Evolutionary conservation across 202 grass and related monocot genomes (phyloP).

Genomic region (Bolboschoenoplectus hybrid): DNA sequence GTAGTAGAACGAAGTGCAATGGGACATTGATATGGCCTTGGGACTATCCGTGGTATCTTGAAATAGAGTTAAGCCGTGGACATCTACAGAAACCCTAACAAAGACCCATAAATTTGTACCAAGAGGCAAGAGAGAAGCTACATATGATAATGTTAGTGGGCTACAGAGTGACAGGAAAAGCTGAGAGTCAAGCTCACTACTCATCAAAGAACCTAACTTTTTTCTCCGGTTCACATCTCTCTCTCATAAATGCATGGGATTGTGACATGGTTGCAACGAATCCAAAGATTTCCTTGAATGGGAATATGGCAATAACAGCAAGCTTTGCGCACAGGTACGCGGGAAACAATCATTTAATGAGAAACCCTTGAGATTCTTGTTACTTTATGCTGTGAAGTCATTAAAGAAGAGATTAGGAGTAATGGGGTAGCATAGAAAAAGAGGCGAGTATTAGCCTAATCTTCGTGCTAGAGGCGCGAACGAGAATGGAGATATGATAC

Average conservation of each 20-base stretch:
- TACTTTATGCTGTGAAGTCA: background rate
- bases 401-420: constrained; percentile 1
- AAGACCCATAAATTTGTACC: constrained; percentile 14
- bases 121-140: background rate
- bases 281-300: constrained; percentile 33
- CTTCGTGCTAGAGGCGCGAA: too few species aligned
- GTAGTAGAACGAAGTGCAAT: constrained; percentile 24
- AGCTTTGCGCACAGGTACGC: background rate
- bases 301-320: background rate
- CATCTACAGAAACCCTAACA: background rate
- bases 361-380: background rate
- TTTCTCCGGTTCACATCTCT: constrained; percentile 8
- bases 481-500: too few species aligned
- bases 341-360: constrained; percentile 21
- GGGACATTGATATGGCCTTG: constrained; percentile 34
- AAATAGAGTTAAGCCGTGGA: background rate
- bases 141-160: background rate
- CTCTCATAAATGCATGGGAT: background rate
- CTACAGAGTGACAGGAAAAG: background rate
- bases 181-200: background rate
- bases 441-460: too few species aligned
- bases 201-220: background rate
- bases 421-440: too few species aligned
- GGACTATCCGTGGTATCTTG: constrained; percentile 39
- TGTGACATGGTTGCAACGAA: background rate